Conservation (phyloP, 2,329 filamentous ascomycete species). For the Ilyonectria robusta region DNA sequence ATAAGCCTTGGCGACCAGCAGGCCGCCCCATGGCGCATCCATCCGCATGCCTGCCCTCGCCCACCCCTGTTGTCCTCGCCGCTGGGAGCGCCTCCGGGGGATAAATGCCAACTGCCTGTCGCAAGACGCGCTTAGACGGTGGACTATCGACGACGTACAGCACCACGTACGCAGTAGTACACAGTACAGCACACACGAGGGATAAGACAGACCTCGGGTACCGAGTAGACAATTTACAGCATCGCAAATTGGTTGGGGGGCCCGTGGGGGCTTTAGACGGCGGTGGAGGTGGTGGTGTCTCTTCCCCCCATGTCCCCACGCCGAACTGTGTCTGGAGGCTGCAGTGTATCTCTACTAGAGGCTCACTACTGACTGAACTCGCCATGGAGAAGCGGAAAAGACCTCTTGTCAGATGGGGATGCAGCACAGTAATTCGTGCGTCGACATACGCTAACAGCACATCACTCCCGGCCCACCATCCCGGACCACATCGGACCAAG, state of each 20-base stretch:
- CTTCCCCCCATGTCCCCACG: conserved; percentile 7
- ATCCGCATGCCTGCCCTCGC: background rate
- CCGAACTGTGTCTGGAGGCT: background rate
- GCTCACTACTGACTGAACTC: background rate
- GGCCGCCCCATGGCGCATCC: conserved; percentile 1
- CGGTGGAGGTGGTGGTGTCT: background rate
- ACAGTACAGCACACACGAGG: background rate
- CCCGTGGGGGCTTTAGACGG: conserved; percentile 8
- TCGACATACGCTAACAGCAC: background rate
- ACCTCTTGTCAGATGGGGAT: background rate
- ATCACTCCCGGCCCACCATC: conserved; percentile 10
- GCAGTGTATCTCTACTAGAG: background rate
- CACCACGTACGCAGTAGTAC: background rate
- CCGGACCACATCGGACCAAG: conserved; percentile 2
- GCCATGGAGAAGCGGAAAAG: background rate
- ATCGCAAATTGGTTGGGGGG: background rate
- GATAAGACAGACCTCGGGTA: background rate
- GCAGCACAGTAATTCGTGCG: background rate
- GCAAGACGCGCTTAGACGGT: conserved; percentile 28
- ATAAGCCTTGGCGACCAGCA: background rate
- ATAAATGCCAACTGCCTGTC: conserved; percentile 14
- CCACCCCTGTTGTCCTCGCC: conserved; percentile 15
- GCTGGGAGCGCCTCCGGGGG: conserved; percentile 11
- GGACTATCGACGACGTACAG: background rate
- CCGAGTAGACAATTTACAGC: background rate